Percentiles rank a stretch among this genome's conserved stretches.
Evolutionary conservation across 805 yeast genomes (phyloP).

Genomic region (Jamesozyma piceae): DNA sequence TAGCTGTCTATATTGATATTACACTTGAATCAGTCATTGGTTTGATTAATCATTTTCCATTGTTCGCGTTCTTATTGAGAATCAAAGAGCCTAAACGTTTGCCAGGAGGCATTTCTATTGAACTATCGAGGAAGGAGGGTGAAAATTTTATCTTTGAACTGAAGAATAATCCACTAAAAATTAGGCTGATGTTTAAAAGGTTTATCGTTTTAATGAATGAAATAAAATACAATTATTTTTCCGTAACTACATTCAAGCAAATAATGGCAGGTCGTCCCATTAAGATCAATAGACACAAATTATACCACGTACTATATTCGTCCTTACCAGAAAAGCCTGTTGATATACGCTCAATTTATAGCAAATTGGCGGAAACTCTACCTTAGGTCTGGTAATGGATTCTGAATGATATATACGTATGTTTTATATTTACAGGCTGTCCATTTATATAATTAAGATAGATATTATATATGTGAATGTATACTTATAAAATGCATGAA

Average conservation of each 20-base stretch:
- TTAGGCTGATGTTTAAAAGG: conserved; percentile 40
- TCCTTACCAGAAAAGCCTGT: conserved; percentile 39
- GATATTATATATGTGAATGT: background rate
- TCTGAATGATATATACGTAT: background rate
- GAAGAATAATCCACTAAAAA: conserved; percentile 37
- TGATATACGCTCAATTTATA: background rate
- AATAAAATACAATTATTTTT: conserved; percentile 36
- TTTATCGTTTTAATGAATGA: conserved; percentile 35
- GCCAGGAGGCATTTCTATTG: conserved; percentile 46
- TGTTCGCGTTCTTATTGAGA: conserved; percentile 71
- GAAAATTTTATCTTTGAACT: conserved; percentile 24
- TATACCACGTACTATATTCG: conserved; percentile 45
- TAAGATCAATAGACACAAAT: conserved; percentile 37
- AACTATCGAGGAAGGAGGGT: conserved; percentile 2
- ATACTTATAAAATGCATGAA: conserved; percentile 1
- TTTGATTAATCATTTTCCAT: conserved; percentile 71
- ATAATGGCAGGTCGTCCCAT: conserved; percentile 38
- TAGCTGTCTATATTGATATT: conserved; percentile 41
- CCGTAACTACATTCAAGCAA: conserved; percentile 33
- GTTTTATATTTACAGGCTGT: conserved; percentile 1
- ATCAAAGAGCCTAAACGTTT: conserved; percentile 66
- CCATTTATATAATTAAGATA: background rate
- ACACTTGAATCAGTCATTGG: conserved; percentile 52
- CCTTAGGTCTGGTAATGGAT: background rate
- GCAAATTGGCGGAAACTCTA: background rate